These are phyloP conservation scores for Epichloe coenophiala DNA, from an alignment of 2,329 filamentous ascomycete species.

Conservation along the genomic window DNA sequence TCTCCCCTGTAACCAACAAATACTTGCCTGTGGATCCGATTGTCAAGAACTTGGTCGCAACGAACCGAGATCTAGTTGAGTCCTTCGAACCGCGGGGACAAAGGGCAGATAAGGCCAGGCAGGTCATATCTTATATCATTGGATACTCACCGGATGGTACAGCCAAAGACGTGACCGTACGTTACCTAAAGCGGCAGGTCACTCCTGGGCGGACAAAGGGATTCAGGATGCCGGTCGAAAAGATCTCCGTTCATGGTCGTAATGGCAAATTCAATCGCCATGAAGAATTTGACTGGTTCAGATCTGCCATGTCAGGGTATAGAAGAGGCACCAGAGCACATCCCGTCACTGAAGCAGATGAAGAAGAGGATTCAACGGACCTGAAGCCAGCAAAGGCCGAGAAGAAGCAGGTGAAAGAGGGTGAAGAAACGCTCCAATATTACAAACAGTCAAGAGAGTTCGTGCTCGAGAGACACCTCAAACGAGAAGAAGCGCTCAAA, in stretches of 20 bases:
- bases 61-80: slow-evolving; percentile 56
- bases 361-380: slow-evolving; percentile 65
- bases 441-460: slow-evolving; percentile 80
- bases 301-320: slow-evolving; percentile 64
- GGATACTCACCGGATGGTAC: slow-evolving; percentile 74
- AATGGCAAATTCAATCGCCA: slow-evolving; percentile 65
- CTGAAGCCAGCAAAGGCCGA: slow-evolving; percentile 59
- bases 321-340: slow-evolving; percentile 30
- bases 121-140: slow-evolving; percentile 81
- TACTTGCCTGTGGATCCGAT: slow-evolving; percentile 69
- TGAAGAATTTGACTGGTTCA: slow-evolving; percentile 82
- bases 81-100: slow-evolving; percentile 71
- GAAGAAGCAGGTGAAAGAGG: slow-evolving; percentile 60
- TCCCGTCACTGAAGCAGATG: slow-evolving; percentile 57
- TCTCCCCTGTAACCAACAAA: slow-evolving; percentile 68
- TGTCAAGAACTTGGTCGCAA: slow-evolving; percentile 54
- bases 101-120: slow-evolving; percentile 73
- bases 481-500: slow-evolving; percentile 78
- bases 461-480: slow-evolving; percentile 72
- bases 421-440: slow-evolving; percentile 72
- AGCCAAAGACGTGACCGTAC: slow-evolving; percentile 86
- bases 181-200: slow-evolving; percentile 71
- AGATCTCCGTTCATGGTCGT: slow-evolving; percentile 64
- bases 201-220: slow-evolving; percentile 87
- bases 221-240: slow-evolving; percentile 62